Evolutionary conservation across 345 rosid species (phyloP), one percentile per base, ranked within the genome.

Genomic region (Diplotaxis tenuifolia): DNA sequence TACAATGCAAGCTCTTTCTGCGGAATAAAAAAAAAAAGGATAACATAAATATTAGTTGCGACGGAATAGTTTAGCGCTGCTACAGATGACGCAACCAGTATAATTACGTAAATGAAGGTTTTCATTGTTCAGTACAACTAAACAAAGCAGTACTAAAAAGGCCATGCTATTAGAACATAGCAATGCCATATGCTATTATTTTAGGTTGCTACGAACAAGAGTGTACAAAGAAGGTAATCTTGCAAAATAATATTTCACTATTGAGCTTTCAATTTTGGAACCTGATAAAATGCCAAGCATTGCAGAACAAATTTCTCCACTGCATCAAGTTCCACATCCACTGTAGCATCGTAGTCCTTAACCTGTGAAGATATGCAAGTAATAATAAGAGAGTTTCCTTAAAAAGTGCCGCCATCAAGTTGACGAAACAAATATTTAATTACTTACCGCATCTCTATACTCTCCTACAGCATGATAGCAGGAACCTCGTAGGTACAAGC

Each of bases 1-100:
- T 94, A 94, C 70, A 94, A 83, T 72, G 95, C 98, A 77, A 94
- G 80, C 85, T 91, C 98, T 80, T 94, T 94, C 98, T 94, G 95
- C 92, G 81, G 66, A 73, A 62, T 70, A 42, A 52, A 25, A 81
- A n/a, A n/a, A n/a, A 50, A 72, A 54, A 16, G 25, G 19, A 29
- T 15, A 63, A 64, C 38, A 47, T 77, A 15, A 74, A 47, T 56
- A 15, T 29, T 62, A 56, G 20, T 6, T 47, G 45, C 18, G 27
- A 57, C 31, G 29, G 45, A 25, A 67, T 53, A 4, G 19, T 67
- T 49, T 11, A 53, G 28, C 32, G 28, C 9, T 21, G 50, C 15
- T 6, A 52, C 34, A 49, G 11, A 75, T 22, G 25, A 68, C 38
- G 49, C 50, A 68, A 32, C 50, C 52, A 40, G 31, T 56, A 29